phyloP scores from a whole-genome alignment of 2,329 filamentous ascomycete genomes.

The Diaporthe humulicola region DNA sequence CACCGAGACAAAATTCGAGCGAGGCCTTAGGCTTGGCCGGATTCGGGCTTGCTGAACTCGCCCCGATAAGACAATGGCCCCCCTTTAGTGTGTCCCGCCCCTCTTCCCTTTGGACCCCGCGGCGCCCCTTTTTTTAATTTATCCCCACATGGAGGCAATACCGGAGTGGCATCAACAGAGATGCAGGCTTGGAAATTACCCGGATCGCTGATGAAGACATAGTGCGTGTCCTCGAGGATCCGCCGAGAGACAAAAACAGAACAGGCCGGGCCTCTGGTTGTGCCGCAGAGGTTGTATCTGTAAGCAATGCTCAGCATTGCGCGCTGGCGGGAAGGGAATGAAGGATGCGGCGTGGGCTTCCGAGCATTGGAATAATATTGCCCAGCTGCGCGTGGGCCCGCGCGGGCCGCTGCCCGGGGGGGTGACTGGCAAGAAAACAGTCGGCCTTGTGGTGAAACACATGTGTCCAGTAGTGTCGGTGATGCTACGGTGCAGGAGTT shows the following conservation, averaged over 20 bases:
- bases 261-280: background rate
- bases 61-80: conserved; percentile 14
- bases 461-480: conserved; percentile 1
- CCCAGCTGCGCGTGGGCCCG: background rate
- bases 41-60: background rate
- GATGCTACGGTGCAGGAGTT: background rate
- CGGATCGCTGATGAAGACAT: conserved; percentile 22
- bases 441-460: conserved; percentile 21
- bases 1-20: background rate
- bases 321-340: background rate
- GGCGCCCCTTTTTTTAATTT: conserved; percentile 20
- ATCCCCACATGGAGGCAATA: conserved; percentile 18
- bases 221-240: background rate
- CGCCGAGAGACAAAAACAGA: conserved; percentile 25
- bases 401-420: conserved; percentile 9
- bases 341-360: conserved; percentile 6
- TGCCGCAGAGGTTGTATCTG: background rate
- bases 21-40: background rate
- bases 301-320: conserved; percentile 8
- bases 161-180: conserved; percentile 4
- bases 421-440: conserved; percentile 8
- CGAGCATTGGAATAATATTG: conserved; percentile 5
- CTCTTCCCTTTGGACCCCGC: background rate
- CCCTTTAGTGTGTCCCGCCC: background rate
- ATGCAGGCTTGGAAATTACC: conserved; percentile 10